A percentile compares a stretch with the other conserved stretches of the same genome.
Conservation (phyloP, 139 green algal genomes). For the Asterochloris erici region DNA sequence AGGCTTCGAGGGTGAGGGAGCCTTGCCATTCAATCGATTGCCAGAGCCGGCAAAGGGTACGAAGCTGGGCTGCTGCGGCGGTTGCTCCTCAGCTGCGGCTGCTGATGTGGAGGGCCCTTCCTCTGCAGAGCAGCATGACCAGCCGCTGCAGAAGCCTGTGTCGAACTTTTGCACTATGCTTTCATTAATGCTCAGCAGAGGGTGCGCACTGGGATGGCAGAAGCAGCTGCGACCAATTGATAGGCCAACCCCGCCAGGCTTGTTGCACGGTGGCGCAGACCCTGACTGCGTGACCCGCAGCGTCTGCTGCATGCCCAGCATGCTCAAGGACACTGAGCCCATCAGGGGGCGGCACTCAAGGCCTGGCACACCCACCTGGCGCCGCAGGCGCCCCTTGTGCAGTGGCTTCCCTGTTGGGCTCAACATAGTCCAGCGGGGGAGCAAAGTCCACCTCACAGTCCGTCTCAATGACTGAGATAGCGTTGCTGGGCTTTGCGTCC, state of each 20-base stretch:
- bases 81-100: conserved; percentile 9
- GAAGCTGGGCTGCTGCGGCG: conserved; percentile 57
- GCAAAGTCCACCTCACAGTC: conserved; percentile 98
- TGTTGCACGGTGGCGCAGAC: not conserved
- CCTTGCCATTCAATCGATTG: conserved; percentile 79
- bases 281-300: not conserved
- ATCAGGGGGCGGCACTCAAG: no score
- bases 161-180: no score
- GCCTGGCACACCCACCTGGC: not conserved
- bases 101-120: conserved; percentile 21
- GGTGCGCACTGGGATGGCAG: not conserved
- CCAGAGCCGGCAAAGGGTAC: conserved; percentile 74
- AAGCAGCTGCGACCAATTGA: not conserved
- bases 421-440: conserved; percentile 94
- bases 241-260: not conserved
- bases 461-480: conserved; percentile 97
- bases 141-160: not conserved
- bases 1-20: not conserved
- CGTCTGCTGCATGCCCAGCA: not conserved
- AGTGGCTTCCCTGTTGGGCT: conserved; percentile 51
- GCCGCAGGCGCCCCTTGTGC: conserved; percentile 13
- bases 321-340: not conserved
- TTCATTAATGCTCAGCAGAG: not conserved
- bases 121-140: conserved; percentile 6
- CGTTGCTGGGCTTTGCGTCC: conserved; percentile 76